Evolutionary conservation across 768 basidiomycete genomes (phyloP), one percentile per base, ranked within the genome.

Genomic region (Calocybe indica): DNA sequence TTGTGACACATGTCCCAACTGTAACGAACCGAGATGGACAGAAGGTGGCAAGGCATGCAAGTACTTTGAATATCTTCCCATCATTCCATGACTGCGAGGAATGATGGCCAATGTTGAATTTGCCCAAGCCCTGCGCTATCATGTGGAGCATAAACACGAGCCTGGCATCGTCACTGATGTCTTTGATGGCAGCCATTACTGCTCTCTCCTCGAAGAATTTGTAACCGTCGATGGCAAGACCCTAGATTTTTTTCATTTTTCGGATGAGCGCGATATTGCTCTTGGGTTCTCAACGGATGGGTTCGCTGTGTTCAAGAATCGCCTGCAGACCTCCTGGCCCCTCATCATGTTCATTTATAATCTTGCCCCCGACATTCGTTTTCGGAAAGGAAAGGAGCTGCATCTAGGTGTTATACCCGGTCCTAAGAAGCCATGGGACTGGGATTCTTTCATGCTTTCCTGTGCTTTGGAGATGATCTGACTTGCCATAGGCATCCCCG

Each of bases 321-420:
- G 56, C 0, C 51, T 51, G 2, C 46, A 53, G 7, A 63, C 67
- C 0, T 60, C 62, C 5, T 73, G 64, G 50, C 72, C 70, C 1
- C 48, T 75, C 3, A 47, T 75, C 13, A 7, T 65, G 0, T 55
- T 63, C 43, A 68, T 67, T 28, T 54, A 50, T 43, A 60, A 58
- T 28, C 46, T 56, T 28, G 37, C 42, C 10, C 58, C 53, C 6
- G 57, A 62, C 13, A 50, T 64, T 9, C 60, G 60, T 1, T 62
- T 57, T 14, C 66, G 66, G 28, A 39, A 62, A n/a, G 40, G 55
- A 2, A 51, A 69, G 31, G 52, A 71, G 5, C 40, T 73, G 3
- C 60, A 56, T 14, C 30, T 69, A 5, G 64, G 66, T 5, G 50
- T 72, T 45, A 70, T 74, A 36, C 70, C 69, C 1, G 66, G 73